Conservation (phyloP, 2,329 filamentous ascomycete genomes). For the Cercospora beticola region DNA sequence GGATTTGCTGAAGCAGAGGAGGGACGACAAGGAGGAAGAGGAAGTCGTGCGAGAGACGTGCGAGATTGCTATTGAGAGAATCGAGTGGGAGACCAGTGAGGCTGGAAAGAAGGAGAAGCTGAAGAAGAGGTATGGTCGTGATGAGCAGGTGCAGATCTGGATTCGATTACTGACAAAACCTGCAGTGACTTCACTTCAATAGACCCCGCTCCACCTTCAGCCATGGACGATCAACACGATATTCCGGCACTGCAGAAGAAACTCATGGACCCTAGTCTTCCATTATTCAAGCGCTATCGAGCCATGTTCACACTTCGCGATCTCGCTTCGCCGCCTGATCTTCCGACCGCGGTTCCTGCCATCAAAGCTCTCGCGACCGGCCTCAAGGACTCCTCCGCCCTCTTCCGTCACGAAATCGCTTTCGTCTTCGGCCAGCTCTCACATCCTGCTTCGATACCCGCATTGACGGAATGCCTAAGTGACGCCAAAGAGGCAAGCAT, state of each 20-base stretch:
- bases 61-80: conserved; percentile 91
- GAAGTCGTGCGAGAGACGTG: conserved; percentile 91
- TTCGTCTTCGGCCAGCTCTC: conserved; percentile 97
- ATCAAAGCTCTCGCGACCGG: conserved; percentile 82
- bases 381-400: conserved; percentile 78
- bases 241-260: conserved; percentile 73
- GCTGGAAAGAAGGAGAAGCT: conserved; percentile 71
- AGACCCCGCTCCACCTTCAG: conserved; percentile 86
- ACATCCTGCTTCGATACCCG: conserved; percentile 94
- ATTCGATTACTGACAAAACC: background rate
- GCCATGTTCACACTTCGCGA: conserved; percentile 98
- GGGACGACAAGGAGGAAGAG: conserved; percentile 73
- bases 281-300: conserved; percentile 89
- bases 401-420: conserved; percentile 96
- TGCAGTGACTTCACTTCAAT: conserved; percentile 89
- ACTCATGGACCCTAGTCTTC: conserved; percentile 73
- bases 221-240: conserved; percentile 56
- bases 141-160: background rate
- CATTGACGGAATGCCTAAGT: conserved; percentile 74
- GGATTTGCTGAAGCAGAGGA: conserved; percentile 68
- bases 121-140: conserved; percentile 64
- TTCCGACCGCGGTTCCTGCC: conserved; percentile 85
- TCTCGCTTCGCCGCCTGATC: conserved; percentile 86
- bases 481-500: conserved; percentile 84
- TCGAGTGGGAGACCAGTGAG: conserved; percentile 86